Percentiles rank a stretch among this genome's conserved stretches.
Evolutionary conservation across 148 eudicot genomes (phyloP).

Genomic region (Nepenthes mirabilis): DNA sequence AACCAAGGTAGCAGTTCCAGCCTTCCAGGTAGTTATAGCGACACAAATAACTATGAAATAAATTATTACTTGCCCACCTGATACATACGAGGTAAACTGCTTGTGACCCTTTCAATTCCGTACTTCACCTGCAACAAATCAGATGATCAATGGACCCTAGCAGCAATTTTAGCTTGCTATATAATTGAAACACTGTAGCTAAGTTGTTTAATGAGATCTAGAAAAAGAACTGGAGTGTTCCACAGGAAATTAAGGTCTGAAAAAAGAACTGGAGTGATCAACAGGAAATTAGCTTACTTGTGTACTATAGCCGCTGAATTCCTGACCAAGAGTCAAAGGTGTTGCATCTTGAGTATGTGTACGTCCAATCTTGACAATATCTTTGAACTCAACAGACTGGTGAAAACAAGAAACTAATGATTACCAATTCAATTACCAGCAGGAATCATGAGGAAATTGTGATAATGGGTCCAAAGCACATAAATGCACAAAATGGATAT

Average conservation of each 20-base stretch:
- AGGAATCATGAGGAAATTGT: no score
- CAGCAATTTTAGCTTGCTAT: no score
- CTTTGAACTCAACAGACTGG: constrained; percentile 71
- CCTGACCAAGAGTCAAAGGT: constrained; percentile 99
- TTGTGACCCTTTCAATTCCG: constrained; percentile 67
- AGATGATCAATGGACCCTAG: background rate
- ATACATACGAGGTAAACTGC: constrained; percentile 85
- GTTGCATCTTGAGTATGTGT: constrained; percentile 99
- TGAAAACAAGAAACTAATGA: constrained; percentile 5
- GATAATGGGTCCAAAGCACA: background rate
- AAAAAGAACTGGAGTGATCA: background rate
- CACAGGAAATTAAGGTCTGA: background rate
- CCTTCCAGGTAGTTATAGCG: no score
- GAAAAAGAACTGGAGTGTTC: background rate
- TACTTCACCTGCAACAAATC: constrained; percentile 61
- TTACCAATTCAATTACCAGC: background rate
- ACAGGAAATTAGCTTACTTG: constrained; percentile 45
- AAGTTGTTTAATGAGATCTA: background rate
- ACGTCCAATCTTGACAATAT: constrained; percentile 93
- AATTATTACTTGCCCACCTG: constrained; percentile 38
- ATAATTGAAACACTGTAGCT: background rate
- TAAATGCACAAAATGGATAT: background rate
- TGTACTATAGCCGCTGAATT: constrained; percentile 89
- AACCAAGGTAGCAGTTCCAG: no score
- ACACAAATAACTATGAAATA: background rate